Percentiles rank a stretch among this genome's conserved stretches.
Conservation (phyloP, 495 filamentous ascomycete genomes). For the Talaromyces stipitatus region DNA sequence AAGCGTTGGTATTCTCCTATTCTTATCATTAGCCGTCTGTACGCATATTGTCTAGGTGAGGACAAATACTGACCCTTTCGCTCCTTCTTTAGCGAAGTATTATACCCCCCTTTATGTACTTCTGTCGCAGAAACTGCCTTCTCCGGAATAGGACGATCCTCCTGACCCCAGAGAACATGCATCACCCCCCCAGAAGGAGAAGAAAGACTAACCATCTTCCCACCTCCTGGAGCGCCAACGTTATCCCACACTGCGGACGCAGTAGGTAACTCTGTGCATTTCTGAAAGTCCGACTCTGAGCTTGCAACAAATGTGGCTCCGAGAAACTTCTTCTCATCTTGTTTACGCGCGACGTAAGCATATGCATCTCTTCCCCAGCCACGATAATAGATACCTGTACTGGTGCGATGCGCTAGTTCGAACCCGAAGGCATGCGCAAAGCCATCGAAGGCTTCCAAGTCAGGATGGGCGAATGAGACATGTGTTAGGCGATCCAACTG, state of each 20-base stretch:
- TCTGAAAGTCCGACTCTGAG: constrained; percentile 42
- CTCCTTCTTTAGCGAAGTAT: constrained; percentile 12
- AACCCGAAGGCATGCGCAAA: constrained; percentile 53
- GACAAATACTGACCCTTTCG: constrained; percentile 5
- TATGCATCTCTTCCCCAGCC: constrained; percentile 49
- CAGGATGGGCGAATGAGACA: constrained; percentile 48
- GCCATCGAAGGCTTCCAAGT: constrained; percentile 36
- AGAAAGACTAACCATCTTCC: constrained; percentile 14
- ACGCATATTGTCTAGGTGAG: neutral
- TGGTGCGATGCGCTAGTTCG: constrained; percentile 26
- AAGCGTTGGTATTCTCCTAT: constrained; percentile 16
- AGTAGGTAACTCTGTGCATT: constrained; percentile 9
- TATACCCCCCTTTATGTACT: constrained; percentile 5
- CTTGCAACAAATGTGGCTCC: constrained; percentile 47
- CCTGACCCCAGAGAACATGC: constrained; percentile 17
- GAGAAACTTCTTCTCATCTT: constrained; percentile 38
- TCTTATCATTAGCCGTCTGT: neutral
- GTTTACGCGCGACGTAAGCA: constrained; percentile 19
- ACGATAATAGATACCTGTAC: constrained; percentile 47
- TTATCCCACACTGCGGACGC: constrained; percentile 11
- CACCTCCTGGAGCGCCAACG: constrained; percentile 16
- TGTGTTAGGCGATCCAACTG: constrained; percentile 46
- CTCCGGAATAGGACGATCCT: constrained; percentile 1
- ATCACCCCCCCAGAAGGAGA: constrained; percentile 17
- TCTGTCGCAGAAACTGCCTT: constrained; percentile 3